A percentile compares a stretch with the other conserved stretches of the same genome.
phyloP scores from a whole-genome alignment of 2,329 filamentous ascomycete genomes.

The Claviceps humidiphila region DNA sequence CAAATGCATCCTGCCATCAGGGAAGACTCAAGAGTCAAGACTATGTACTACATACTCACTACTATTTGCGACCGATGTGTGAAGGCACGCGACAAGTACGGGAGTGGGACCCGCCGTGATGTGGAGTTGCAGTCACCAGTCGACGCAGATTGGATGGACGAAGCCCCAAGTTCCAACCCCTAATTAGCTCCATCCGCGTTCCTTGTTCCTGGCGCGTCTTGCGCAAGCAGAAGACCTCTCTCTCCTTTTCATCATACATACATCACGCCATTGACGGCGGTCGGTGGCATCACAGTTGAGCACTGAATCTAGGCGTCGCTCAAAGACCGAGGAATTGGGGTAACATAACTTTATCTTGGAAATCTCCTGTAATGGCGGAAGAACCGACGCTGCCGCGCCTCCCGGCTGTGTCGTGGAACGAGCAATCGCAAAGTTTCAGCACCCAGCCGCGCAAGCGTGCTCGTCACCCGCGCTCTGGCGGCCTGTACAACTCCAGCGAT shows the following conservation, averaged over 20 bases:
- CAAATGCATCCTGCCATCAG: background rate
- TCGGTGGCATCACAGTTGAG: background rate
- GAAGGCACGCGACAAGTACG: background rate
- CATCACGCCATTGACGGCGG: background rate
- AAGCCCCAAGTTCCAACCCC: background rate
- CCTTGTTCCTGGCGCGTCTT: slow-evolving; percentile 1
- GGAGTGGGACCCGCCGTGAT: background rate
- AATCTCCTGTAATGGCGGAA: slow-evolving; percentile 20
- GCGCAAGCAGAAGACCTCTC: background rate
- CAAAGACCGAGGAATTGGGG: background rate
- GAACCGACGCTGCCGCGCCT: slow-evolving; percentile 29
- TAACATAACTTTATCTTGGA: background rate
- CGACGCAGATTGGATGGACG: slow-evolving; percentile 1
- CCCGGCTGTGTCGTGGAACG: slow-evolving; percentile 25
- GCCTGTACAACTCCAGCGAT: slow-evolving; percentile 50
- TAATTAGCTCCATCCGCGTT: background rate
- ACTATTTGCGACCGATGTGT: too few relatives aligned
- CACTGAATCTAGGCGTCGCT: background rate
- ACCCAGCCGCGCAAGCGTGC: slow-evolving; percentile 27
- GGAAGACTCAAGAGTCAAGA: too few relatives aligned
- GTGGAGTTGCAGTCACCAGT: background rate
- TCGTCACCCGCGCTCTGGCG: slow-evolving; percentile 15
- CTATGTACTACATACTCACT: too few relatives aligned
- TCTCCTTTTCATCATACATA: background rate
- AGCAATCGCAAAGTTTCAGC: slow-evolving; percentile 24